A percentile compares a stretch with the other conserved stretches of the same genome.
These are phyloP conservation scores for Pythium plurisporium DNA, from an alignment of 352 stramenopile genomes.

Conservation along the genomic window DNA sequence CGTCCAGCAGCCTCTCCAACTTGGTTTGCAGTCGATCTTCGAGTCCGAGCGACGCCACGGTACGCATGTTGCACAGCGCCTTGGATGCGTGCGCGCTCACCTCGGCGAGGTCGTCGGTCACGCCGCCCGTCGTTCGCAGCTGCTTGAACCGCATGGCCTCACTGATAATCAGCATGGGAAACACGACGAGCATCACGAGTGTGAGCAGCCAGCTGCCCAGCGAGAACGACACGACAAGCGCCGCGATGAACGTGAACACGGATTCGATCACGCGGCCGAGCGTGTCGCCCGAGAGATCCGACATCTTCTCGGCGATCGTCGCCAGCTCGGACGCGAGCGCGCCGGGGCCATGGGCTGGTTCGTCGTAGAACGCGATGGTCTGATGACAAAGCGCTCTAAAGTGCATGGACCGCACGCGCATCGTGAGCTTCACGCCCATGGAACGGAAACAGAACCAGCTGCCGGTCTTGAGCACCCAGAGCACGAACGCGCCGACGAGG, in stretches of 20 bases:
- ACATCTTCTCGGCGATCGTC: conserved; percentile 35
- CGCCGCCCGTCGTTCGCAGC: neutral
- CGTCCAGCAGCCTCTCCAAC: conserved; percentile 16
- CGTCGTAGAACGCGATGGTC: conserved; percentile 43
- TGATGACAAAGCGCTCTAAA: conserved; percentile 38
- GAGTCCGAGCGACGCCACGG: conserved; percentile 26
- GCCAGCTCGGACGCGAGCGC: conserved; percentile 37
- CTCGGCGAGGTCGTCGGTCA: conserved; percentile 17
- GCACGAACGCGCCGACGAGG: conserved; percentile 22
- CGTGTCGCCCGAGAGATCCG: conserved; percentile 18
- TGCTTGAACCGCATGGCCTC: neutral
- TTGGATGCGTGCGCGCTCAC: conserved; percentile 26
- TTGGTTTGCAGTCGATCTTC: conserved; percentile 14
- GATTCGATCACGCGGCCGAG: neutral
- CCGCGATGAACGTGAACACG: neutral
- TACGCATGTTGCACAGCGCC: conserved; percentile 30
- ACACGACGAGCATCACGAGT: conserved; percentile 3
- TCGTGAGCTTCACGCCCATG: conserved; percentile 46
- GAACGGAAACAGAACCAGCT: conserved; percentile 39
- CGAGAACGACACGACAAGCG: neutral
- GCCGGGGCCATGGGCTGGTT: conserved; percentile 23
- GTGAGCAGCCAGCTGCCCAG: conserved; percentile 1
- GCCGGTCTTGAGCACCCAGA: conserved; percentile 28
- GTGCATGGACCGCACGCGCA: conserved; percentile 31
- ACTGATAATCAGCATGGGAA: neutral